Conservation (phyloP, 768 basidiomycete genomes). For the Rhizopogon rudus region DNA sequence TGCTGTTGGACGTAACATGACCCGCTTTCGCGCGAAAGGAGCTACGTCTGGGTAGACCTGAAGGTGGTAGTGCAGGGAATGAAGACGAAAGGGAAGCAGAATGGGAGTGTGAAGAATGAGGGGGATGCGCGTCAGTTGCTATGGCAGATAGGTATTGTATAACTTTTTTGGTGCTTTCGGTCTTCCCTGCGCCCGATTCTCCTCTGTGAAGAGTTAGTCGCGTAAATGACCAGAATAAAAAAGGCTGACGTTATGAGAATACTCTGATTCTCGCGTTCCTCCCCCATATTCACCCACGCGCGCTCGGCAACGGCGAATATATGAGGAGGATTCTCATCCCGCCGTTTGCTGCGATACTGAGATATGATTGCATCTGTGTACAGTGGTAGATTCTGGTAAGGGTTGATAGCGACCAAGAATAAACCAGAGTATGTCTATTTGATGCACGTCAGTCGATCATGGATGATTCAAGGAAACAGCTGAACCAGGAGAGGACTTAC, state of each 20-base stretch:
- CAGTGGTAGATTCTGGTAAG: slow-evolving; percentile 87
- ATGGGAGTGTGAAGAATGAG: slow-evolving; percentile 58
- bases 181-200: slow-evolving; percentile 98
- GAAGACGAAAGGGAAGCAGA: slow-evolving; percentile 56
- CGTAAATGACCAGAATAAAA: slow-evolving; percentile 1
- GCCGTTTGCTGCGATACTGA: slow-evolving; percentile 84
- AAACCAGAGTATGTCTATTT: slow-evolving; percentile 87
- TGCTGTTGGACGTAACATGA: slow-evolving; percentile 35
- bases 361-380: slow-evolving; percentile 87
- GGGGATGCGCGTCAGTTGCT: slow-evolving; percentile 70
- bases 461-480: slow-evolving; percentile 1
- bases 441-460: slow-evolving; percentile 12
- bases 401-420: slow-evolving; percentile 98
- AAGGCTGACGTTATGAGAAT: slow-evolving; percentile 90
- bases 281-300: slow-evolving; percentile 98
- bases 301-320: slow-evolving; percentile 96
- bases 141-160: slow-evolving; percentile 99
- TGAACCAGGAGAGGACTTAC: slow-evolving; percentile 41
- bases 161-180: slow-evolving; percentile 98
- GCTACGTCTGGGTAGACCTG: slow-evolving; percentile 64
- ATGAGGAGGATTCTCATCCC: slow-evolving; percentile 93
- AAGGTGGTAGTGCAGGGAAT: slow-evolving; percentile 53
- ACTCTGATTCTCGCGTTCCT: slow-evolving; percentile 95
- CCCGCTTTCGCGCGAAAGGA: slow-evolving; percentile 55
- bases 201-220: slow-evolving; percentile 50